Conservation (phyloP, 2,329 filamentous ascomycete species). For the Drechslera avenae region DNA sequence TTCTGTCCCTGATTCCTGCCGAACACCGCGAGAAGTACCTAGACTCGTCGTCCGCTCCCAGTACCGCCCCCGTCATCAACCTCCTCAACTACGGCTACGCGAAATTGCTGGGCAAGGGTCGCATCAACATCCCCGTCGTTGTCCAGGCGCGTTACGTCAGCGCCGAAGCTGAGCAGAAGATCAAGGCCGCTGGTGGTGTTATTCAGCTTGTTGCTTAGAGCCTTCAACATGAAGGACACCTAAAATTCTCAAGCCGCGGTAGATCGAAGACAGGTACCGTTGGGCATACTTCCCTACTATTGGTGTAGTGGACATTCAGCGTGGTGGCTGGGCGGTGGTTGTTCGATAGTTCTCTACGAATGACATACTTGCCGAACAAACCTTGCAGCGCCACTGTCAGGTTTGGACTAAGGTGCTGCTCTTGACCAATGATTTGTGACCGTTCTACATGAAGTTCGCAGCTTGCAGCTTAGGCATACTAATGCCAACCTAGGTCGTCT, state of each 20-base stretch:
- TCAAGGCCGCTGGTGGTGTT: slow-evolving; percentile 95
- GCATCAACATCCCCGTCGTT: slow-evolving; percentile 90
- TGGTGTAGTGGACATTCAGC: slow-evolving; percentile 44
- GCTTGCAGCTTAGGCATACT: too few species aligned
- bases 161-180: slow-evolving; percentile 97
- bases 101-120: slow-evolving; percentile 98
- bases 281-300: too few species aligned
- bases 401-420: too few species aligned
- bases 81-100: slow-evolving; percentile 96
- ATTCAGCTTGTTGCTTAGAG: slow-evolving; percentile 92
- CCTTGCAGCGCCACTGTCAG: too few species aligned
- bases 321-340: slow-evolving; percentile 60
- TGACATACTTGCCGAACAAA: too few species aligned
- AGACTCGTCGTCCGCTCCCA: slow-evolving; percentile 77
- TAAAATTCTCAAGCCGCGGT: too few species aligned
- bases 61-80: slow-evolving; percentile 97
- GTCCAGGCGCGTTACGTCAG: slow-evolving; percentile 95
- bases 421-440: too few species aligned
- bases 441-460: too few species aligned
- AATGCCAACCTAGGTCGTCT: too few species aligned
- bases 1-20: slow-evolving; percentile 91
- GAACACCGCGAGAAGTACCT: slow-evolving; percentile 96
- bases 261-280: too few species aligned
- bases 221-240: slow-evolving; percentile 22
- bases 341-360: too few species aligned